phyloP scores from a whole-genome alignment of 225 moss, liverwort and hornwort species.

The Asterella californica region DNA sequence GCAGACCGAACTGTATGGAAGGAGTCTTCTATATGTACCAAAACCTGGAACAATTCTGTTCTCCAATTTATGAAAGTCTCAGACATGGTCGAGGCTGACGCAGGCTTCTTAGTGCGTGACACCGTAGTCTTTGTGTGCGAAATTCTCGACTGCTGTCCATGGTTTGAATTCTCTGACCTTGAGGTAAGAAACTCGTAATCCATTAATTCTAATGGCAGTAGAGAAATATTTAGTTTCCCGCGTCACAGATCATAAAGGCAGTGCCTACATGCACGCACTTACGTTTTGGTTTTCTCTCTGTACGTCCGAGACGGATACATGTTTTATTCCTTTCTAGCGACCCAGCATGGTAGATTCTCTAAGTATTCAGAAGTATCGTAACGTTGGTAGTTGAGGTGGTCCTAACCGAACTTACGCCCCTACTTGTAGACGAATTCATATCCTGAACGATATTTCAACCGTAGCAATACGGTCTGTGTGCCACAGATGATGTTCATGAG shows the following conservation, averaged over 20 bases:
- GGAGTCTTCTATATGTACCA: slow-evolving; percentile 99
- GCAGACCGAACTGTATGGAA: slow-evolving; percentile 98
- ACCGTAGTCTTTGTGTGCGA: slow-evolving; percentile 98
- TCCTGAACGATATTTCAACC: not conserved
- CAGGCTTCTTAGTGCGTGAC: slow-evolving; percentile 92
- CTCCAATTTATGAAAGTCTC: slow-evolving; percentile 99
- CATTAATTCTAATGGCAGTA: not conserved
- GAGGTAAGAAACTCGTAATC: slow-evolving; percentile 51
- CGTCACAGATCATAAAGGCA: not conserved
- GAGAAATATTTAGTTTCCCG: not conserved
- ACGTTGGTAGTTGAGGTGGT: not conserved
- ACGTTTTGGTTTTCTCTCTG: not conserved
- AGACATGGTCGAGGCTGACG: slow-evolving; percentile 98
- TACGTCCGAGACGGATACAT: not conserved
- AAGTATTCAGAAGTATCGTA: not conserved
- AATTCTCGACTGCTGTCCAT: slow-evolving; percentile 99
- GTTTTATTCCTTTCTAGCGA: not conserved
- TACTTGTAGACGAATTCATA: not conserved
- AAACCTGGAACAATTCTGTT: slow-evolving; percentile 99
- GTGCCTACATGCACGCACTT: not conserved
- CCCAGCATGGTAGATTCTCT: not conserved
- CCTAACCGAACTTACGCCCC: not conserved
- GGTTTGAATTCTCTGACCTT: slow-evolving; percentile 99
- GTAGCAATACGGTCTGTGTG: not conserved
- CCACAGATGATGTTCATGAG: not conserved